Conservation (phyloP, 495 filamentous ascomycete species). For the Penicillium desertorum region DNA sequence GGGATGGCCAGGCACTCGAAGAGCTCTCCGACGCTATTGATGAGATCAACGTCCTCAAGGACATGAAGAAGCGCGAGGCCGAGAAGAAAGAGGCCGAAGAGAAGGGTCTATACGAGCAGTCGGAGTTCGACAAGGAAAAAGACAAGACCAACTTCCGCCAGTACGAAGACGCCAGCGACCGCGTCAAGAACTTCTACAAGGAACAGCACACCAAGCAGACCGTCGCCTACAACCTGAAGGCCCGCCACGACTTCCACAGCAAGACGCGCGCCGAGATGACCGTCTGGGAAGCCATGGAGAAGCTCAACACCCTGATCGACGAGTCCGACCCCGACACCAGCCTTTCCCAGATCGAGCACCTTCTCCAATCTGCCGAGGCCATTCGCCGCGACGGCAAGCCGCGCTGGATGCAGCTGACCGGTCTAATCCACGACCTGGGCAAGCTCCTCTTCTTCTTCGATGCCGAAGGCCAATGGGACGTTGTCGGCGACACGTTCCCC, state of each 20-base stretch:
- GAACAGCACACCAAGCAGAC: slow-evolving; percentile 86
- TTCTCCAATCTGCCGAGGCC: slow-evolving; percentile 82
- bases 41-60: slow-evolving; percentile 75
- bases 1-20: slow-evolving; percentile 74
- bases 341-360: slow-evolving; percentile 83
- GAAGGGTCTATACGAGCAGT: slow-evolving; percentile 57
- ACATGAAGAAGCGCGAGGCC: slow-evolving; percentile 39
- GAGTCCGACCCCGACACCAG: slow-evolving; percentile 85
- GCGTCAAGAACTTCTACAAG: slow-evolving; percentile 78
- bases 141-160: slow-evolving; percentile 81
- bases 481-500: slow-evolving; percentile 89
- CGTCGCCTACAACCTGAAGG: slow-evolving; percentile 76
- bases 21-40: slow-evolving; percentile 77
- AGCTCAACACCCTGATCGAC: slow-evolving; percentile 83
- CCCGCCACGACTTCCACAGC: slow-evolving; percentile 67
- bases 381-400: slow-evolving; percentile 87
- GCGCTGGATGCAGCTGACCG: slow-evolving; percentile 87
- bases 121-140: slow-evolving; percentile 71
- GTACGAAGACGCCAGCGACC: slow-evolving; percentile 73
- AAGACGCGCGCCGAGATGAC: slow-evolving; percentile 71
- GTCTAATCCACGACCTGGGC: slow-evolving; percentile 86
- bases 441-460: slow-evolving; percentile 85
- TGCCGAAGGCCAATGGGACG: slow-evolving; percentile 85
- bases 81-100: slow-evolving; percentile 38
- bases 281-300: slow-evolving; percentile 88